These are phyloP conservation scores for Dioscorea zingiberensis DNA, from an alignment of 106 monocot genomes.

Conservation along the genomic window DNA sequence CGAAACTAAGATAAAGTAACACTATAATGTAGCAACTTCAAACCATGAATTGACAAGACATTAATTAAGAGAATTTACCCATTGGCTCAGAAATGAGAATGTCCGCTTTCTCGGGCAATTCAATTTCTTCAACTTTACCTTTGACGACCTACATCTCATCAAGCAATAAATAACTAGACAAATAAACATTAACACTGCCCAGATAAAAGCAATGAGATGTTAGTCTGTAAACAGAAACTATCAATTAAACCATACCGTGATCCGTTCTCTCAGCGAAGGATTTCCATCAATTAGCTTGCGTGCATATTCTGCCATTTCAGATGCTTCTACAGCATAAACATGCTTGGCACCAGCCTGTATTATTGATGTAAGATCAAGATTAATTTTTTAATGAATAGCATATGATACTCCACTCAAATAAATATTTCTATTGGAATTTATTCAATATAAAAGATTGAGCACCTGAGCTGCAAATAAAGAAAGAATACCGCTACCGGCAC, in stretches of 20 bases:
- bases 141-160: constrained; percentile 55
- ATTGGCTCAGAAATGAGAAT: constrained; percentile 99
- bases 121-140: constrained; percentile 94
- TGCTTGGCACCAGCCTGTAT: constrained; percentile 94
- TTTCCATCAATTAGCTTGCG: constrained; percentile 72
- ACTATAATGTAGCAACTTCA: too few species aligned
- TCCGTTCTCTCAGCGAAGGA: constrained; percentile 71
- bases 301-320: constrained; percentile 99
- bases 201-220: not conserved
- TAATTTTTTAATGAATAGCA: not conserved
- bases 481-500: constrained; percentile 99
- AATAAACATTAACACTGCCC: not conserved
- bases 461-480: constrained; percentile 99
- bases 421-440: not conserved
- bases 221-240: not conserved
- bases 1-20: too few species aligned
- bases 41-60: too few species aligned
- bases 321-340: constrained; percentile 99
- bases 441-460: not conserved
- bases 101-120: constrained; percentile 95
- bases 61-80: constrained; percentile 38
- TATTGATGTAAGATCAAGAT: not conserved
- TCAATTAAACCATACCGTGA: constrained; percentile 52
- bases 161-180: not conserved
- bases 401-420: too few species aligned